Evolutionary conservation across 2,329 filamentous ascomycete genomes (phyloP).

Genomic region (Xylariaceae sp.): DNA sequence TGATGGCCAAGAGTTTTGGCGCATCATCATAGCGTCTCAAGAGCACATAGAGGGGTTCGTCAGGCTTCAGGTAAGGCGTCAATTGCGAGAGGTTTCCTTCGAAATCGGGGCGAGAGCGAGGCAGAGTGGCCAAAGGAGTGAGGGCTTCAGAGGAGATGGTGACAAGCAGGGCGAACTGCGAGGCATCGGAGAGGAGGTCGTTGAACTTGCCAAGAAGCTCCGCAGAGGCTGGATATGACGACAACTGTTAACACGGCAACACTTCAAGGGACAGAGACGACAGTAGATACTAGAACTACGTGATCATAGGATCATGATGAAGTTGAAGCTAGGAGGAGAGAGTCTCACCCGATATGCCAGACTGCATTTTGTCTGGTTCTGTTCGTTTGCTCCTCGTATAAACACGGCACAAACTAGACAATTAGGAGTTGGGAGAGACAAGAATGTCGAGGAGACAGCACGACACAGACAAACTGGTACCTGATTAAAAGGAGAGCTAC

Average conservation of each 20-base stretch:
- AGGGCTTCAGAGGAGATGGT: slow-evolving; percentile 67
- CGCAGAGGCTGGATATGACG: slow-evolving; percentile 55
- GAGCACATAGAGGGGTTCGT: slow-evolving; percentile 67
- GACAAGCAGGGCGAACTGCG: slow-evolving; percentile 64
- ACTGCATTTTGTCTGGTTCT: slow-evolving; percentile 55
- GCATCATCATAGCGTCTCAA: slow-evolving; percentile 59
- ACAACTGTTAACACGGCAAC: not conserved
- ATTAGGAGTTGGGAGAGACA: not conserved
- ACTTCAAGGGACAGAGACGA: not conserved
- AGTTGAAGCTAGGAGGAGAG: not conserved
- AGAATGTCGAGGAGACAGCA: not conserved
- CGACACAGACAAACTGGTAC: not conserved
- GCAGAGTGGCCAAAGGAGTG: slow-evolving; percentile 52
- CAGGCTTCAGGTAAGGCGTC: slow-evolving; percentile 57
- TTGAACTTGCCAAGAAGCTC: slow-evolving; percentile 73
- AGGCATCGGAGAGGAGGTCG: slow-evolving; percentile 55
- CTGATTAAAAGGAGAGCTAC: no score
- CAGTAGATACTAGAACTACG: not conserved
- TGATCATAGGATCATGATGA: not conserved
- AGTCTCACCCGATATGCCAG: slow-evolving; percentile 64
- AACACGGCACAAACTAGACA: not conserved
- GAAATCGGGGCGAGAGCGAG: slow-evolving; percentile 53
- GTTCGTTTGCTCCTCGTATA: not conserved
- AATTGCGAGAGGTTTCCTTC: slow-evolving; percentile 58
- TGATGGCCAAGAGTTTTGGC: slow-evolving; percentile 62